Percentiles rank a stretch among this genome's conserved stretches.
phyloP scores from a whole-genome alignment of 2,329 filamentous ascomycete genomes.

The Trematosphaeria pertusa region DNA sequence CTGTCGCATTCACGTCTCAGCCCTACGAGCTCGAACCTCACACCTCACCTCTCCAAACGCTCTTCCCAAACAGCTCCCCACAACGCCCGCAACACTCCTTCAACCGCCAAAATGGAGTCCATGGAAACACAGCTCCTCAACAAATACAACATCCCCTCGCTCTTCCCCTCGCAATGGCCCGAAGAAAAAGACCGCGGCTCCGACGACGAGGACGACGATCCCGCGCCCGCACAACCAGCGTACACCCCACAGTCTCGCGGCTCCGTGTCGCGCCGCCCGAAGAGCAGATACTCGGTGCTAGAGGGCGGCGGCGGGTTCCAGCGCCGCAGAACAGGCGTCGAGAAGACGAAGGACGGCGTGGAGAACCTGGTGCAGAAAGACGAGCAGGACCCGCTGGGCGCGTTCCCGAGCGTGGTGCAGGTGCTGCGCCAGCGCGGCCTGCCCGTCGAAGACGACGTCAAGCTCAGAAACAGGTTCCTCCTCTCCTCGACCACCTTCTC shows the following conservation, averaged over 20 bases:
- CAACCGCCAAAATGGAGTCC: constrained; percentile 33
- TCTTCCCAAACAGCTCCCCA: constrained; percentile 4
- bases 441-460: constrained; percentile 81
- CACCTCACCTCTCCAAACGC: constrained; percentile 4
- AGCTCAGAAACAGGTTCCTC: constrained; percentile 87
- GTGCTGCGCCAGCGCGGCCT: constrained; percentile 78
- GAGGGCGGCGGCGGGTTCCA: constrained; percentile 76
- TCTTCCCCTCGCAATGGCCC: constrained; percentile 87
- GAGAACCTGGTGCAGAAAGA: constrained; percentile 87
- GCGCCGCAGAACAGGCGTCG: constrained; percentile 71
- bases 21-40: constrained; percentile 12
- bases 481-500: constrained; percentile 96
- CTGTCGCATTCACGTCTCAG: constrained; percentile 25
- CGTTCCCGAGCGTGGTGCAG: constrained; percentile 83
- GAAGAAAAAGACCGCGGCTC: constrained; percentile 75
- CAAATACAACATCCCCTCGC: constrained; percentile 83
- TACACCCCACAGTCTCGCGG: constrained; percentile 28
- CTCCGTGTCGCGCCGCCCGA: constrained; percentile 70
- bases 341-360: constrained; percentile 71
- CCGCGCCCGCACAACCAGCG: constrained; percentile 12
- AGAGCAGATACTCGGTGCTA: constrained; percentile 84
- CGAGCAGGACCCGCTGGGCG: constrained; percentile 91
- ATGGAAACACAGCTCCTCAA: constrained; percentile 77
- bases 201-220: constrained; percentile 62
- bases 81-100: constrained; percentile 5